Evolutionary conservation across 2,329 filamentous ascomycete genomes (phyloP), one percentile per base, ranked within the genome.

Genomic region (Alternaria burnsii): DNA sequence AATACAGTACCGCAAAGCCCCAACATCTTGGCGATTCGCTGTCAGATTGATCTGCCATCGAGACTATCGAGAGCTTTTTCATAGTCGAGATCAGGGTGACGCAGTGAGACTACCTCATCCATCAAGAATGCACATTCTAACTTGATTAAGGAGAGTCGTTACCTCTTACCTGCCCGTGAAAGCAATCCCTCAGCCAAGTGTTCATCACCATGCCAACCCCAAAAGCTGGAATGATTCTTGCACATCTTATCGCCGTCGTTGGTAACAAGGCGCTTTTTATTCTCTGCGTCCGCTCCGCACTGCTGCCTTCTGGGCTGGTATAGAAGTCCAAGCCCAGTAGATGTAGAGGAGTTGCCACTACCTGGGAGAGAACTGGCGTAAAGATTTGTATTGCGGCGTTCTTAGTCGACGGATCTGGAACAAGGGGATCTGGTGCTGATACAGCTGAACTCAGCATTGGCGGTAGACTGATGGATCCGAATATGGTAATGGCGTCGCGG

Each of bases 401-500:
- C 34, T 65, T 70, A 28, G 66, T 56, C 28, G 66, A 59, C 2
- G 71, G 61, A 34, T 61, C 65, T 1, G 66, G 50, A 18, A 69
- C 60, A 4, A 66, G 52, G 4, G 61, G 59, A 36, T 71, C 63
- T 11, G 69, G 69, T 16, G 72, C 47, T 12, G 62, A 40, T 8
- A 42, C 5, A 3, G 12, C 20, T 24, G 59, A 43, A 3, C 70
- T 63, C 34, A 75, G 42, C 47, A 72, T 67, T 5, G 70, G 66
- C 6, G 72, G 68, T n/a, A 76, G 42, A 9, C 67, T 74, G 41
- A 75, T 68, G 5, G 71, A 74, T 44, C 71, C 73, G 24, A 74
- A 70, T 42, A 76, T 71, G n/a, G 72, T 74, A 43, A 73, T 63
- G 5, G 71, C 68, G 50, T 75, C 73, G 47, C 72, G 71, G 20